Evolutionary conservation across 805 yeast species (phyloP).

Genomic region (Yamadazyma laniorum): DNA sequence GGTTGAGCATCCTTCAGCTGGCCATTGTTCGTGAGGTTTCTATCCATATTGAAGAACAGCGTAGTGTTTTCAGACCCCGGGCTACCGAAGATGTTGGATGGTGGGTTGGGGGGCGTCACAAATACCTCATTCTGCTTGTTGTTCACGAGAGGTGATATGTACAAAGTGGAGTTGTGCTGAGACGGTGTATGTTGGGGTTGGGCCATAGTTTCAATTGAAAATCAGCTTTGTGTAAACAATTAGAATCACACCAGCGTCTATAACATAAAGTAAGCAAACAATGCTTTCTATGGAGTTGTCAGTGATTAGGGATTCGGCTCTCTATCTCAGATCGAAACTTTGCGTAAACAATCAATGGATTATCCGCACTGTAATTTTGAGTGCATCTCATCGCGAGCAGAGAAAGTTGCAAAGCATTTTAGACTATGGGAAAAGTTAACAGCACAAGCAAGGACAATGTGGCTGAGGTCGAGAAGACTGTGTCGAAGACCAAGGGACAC

Average conservation of each 20-base stretch:
- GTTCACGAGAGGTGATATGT: conserved; percentile 65
- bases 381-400: conserved; percentile 1
- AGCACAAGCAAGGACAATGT: too few species aligned
- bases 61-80: conserved; percentile 38
- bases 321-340: too few species aligned
- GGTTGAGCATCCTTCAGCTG: conserved; percentile 29
- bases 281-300: too few species aligned
- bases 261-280: too few species aligned
- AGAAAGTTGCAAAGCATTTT: background rate
- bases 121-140: conserved; percentile 40
- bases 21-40: conserved; percentile 5
- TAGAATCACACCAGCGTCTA: too few species aligned
- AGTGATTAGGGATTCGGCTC: too few species aligned
- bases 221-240: too few species aligned
- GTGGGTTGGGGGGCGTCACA: conserved; percentile 50
- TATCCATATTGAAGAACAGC: conserved; percentile 37
- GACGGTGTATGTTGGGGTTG: conserved; percentile 37
- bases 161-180: conserved; percentile 71
- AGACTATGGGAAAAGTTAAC: background rate
- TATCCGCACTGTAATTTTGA: too few species aligned
- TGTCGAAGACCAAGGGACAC: background rate
- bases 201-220: conserved; percentile 15
- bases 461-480: too few species aligned
- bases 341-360: too few species aligned
- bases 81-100: conserved; percentile 40